phyloP scores from a whole-genome alignment of 2,329 filamentous ascomycete genomes.

The Fusarium mundagurra region DNA sequence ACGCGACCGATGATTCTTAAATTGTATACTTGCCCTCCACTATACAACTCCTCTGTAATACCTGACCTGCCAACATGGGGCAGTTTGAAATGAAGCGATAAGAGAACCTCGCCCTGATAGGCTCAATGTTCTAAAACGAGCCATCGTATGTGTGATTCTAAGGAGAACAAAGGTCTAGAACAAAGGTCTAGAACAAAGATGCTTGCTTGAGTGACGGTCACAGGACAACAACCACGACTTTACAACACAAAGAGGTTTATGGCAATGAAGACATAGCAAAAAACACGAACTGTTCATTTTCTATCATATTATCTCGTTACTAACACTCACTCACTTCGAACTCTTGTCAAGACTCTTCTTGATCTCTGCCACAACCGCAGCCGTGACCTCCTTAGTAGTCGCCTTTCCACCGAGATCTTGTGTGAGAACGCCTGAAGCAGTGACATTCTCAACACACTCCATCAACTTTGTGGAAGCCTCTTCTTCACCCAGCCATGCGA shows the following conservation, averaged over 20 bases:
- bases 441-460: constrained; percentile 63
- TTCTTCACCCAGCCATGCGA: constrained; percentile 65
- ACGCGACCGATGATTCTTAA: not conserved
- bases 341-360: constrained; percentile 33
- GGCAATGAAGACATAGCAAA: not conserved
- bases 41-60: not conserved
- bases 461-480: constrained; percentile 60
- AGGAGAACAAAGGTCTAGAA: not conserved
- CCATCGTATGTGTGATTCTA: no score
- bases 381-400: constrained; percentile 49
- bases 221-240: no score
- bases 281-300: not conserved
- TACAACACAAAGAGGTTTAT: not conserved
- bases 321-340: not conserved
- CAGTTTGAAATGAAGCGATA: not conserved
- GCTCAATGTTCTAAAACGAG: no score
- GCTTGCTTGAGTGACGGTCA: no score
- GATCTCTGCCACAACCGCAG: constrained; percentile 44
- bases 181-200: not conserved
- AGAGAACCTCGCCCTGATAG: accelerated
- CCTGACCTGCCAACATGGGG: not conserved
- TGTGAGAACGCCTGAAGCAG: constrained; percentile 61
- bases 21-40: not conserved
- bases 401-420: constrained; percentile 62
- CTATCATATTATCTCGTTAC: accelerated